Base-by-base conservation (phyloP, 108 stramenopile species). In the Pelagomonas calceolata region DNA sequence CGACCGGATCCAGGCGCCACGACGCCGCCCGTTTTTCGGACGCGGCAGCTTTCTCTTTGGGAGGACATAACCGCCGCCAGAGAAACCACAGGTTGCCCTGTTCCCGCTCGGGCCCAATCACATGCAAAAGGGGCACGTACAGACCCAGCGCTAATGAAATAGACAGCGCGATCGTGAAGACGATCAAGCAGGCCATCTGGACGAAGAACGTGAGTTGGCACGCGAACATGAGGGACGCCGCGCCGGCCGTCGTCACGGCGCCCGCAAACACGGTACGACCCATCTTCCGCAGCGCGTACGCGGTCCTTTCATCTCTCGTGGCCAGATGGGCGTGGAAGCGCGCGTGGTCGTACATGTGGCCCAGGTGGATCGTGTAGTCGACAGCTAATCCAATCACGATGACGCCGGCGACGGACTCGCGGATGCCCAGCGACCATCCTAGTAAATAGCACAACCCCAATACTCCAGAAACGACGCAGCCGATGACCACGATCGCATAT, bases 301-400 rank as follows among this genome's bases (percentile, higher is more conserved):
- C 21, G 70, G 74, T 74, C 67, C 70, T 44, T 9, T 67, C 67
- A 14, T 34, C 43, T 15, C 51, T 17, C 39, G 39, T 43, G 7
- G 51, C 51, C 21, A 26, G 51, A 26, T 26, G 18, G 21, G 64
- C 78, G 17, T 75, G 43, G 30, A 64, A 34, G 34, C 63, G 64
- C 30, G 35, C 70, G 30, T 71, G 66, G 34, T 43, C 35, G 73
- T 73, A 80, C 68, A 64, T 66, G 51, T 72, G 72, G 21, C 71
- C 79, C 21, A 67, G 60, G 14, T 76, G 75, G 29, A 75, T 46
- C 21, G 65, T 64, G 66, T 80, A 77, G 72, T 80, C 79, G 0
- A 80, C 79, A 0, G 35, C n/a, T 66, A 77, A 67, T 34, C 79
- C 79, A 17, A 80, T 51, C 39, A 80, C 69, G 68, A 80, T 80